phyloP scores from a whole-genome alignment of 768 basidiomycete genomes.

The Trametes meyenii region DNA sequence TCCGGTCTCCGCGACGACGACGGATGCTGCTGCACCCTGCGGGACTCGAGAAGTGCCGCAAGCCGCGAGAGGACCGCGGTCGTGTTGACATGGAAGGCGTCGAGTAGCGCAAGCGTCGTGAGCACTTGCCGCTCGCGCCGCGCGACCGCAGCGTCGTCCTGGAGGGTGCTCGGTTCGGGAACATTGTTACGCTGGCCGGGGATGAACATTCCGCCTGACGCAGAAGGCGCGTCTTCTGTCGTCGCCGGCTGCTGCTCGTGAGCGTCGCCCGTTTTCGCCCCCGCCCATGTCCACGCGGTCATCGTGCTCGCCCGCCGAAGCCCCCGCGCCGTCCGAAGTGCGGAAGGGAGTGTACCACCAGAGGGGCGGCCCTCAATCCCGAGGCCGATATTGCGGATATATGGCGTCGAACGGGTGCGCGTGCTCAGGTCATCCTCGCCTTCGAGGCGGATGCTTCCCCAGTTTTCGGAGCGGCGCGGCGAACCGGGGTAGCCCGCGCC shows the following conservation, averaged over 20 bases:
- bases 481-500: constrained; percentile 51
- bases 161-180: constrained; percentile 8
- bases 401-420: constrained; percentile 27
- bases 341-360: background rate
- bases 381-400: constrained; percentile 37
- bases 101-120: constrained; percentile 62
- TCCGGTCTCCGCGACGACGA: constrained; percentile 57
- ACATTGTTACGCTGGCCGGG: constrained; percentile 15
- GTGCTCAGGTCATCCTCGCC: constrained; percentile 53
- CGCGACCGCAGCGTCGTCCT: constrained; percentile 13
- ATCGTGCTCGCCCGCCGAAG: constrained; percentile 48
- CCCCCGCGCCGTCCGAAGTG: constrained; percentile 6
- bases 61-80: constrained; percentile 35
- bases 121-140: constrained; percentile 38
- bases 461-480: constrained; percentile 48
- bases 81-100: constrained; percentile 57
- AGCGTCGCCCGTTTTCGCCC: constrained; percentile 40
- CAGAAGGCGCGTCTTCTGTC: constrained; percentile 12
- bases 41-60: constrained; percentile 51
- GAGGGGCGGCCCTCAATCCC: constrained; percentile 19
- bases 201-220: constrained; percentile 21
- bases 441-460: constrained; percentile 62
- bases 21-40: constrained; percentile 55
- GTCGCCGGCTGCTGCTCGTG: constrained; percentile 14
- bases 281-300: constrained; percentile 46